Evolutionary conservation across 768 basidiomycete genomes (phyloP).

Genomic region (Kwoniella newhampshirensis): DNA sequence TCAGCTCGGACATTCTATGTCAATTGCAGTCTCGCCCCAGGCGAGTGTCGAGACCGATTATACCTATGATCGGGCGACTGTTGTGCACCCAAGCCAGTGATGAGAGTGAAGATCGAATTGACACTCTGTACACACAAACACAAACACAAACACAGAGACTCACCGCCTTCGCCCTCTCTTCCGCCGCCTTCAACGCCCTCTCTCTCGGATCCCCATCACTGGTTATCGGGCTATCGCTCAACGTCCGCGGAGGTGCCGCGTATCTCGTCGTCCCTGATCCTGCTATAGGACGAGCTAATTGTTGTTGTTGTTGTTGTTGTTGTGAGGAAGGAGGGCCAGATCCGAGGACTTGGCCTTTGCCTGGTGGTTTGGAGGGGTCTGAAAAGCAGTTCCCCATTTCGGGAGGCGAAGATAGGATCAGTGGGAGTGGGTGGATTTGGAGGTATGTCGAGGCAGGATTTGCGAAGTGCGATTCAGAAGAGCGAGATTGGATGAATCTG

Average conservation of each 20-base stretch:
- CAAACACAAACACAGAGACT: slow-evolving; percentile 12
- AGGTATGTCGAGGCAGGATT: too few species aligned
- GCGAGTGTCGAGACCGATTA: too few species aligned
- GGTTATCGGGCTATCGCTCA: slow-evolving; percentile 25
- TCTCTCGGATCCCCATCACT: slow-evolving; percentile 42
- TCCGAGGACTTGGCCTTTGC: slow-evolving; percentile 46
- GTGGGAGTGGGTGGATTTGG: too few species aligned
- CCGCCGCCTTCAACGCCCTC: slow-evolving; percentile 45
- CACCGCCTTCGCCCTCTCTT: slow-evolving; percentile 48
- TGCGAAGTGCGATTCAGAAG: too few species aligned
- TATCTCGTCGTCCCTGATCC: too few species aligned
- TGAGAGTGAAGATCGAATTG: not conserved
- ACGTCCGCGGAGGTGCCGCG: slow-evolving; percentile 17
- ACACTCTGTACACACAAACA: not conserved
- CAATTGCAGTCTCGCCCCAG: too few species aligned
- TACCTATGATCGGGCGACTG: too few species aligned
- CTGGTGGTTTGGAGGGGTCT: slow-evolving; percentile 39
- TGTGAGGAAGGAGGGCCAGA: slow-evolving; percentile 28
- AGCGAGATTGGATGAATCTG: too few species aligned
- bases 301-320: slow-evolving; percentile 6
- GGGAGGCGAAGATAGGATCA: too few species aligned
- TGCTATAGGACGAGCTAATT: too few species aligned
- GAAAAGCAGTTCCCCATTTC: slow-evolving; percentile 54
- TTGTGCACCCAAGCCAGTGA: not conserved
- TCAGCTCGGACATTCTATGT: not conserved